Conservation (phyloP, 169 alveolate genomes). For the Cryptosporidium felis region DNA sequence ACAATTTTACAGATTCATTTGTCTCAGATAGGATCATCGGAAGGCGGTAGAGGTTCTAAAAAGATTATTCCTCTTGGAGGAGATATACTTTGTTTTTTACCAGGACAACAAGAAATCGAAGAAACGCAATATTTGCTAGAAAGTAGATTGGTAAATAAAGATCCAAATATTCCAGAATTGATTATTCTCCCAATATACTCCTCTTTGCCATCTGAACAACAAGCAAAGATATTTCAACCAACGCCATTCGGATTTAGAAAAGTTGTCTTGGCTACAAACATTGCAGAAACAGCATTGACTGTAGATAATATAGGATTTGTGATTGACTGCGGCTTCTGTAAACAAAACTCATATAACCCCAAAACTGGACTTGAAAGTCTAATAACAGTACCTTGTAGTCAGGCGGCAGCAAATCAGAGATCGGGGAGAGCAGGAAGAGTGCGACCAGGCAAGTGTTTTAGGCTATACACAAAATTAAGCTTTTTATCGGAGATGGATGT, state of each 20-base stretch:
- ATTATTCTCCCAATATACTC: slow-evolving; percentile 96
- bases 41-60: not conserved
- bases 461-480: slow-evolving; percentile 97
- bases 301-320: slow-evolving; percentile 97
- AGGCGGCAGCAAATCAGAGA: slow-evolving; percentile 99
- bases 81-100: slow-evolving; percentile 97
- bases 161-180: slow-evolving; percentile 90
- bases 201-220: slow-evolving; percentile 97
- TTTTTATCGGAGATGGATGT: slow-evolving; percentile 96
- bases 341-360: slow-evolving; percentile 97
- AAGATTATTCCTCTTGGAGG: slow-evolving; percentile 83
- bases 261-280: slow-evolving; percentile 97
- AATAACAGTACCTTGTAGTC: slow-evolving; percentile 97
- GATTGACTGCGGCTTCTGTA: slow-evolving; percentile 97
- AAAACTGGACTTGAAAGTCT: slow-evolving; percentile 97
- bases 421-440: slow-evolving; percentile 99
- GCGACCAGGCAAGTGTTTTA: slow-evolving; percentile 98
- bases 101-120: slow-evolving; percentile 99
- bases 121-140: slow-evolving; percentile 83
- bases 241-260: slow-evolving; percentile 93
- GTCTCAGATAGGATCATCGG: slow-evolving; percentile 83
- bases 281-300: slow-evolving; percentile 99
- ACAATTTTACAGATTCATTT: slow-evolving; percentile 98
- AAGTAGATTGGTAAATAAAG: slow-evolving; percentile 76
- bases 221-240: slow-evolving; percentile 97